Conservation (phyloP, 2,329 filamentous ascomycete genomes). For the Pseudogymnoascus sp. region DNA sequence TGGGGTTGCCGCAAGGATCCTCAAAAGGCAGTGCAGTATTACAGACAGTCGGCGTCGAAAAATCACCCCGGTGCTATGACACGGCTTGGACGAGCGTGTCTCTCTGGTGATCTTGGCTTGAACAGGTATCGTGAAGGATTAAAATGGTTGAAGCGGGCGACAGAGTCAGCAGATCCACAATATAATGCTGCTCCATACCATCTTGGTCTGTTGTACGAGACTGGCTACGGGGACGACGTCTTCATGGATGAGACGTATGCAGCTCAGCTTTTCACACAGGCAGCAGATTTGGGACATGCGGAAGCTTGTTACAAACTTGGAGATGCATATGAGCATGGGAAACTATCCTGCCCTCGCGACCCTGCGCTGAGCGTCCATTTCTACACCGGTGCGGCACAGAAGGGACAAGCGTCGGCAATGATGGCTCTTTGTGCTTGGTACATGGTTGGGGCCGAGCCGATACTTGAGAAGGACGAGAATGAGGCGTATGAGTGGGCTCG, state of each 20-base stretch:
- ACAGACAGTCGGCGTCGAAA: conserved; percentile 83
- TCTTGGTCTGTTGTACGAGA: conserved; percentile 79
- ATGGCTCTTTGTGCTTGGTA: conserved; percentile 99
- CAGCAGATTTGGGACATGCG: conserved; percentile 82
- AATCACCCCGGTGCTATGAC: conserved; percentile 94
- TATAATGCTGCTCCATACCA: conserved; percentile 93
- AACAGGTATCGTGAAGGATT: conserved; percentile 84
- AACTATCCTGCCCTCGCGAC: conserved; percentile 78
- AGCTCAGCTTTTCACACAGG: conserved; percentile 87
- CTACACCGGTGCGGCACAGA: conserved; percentile 86
- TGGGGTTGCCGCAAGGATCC: conserved; percentile 91
- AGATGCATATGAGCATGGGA: conserved; percentile 94
- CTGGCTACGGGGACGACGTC: conserved; percentile 87
- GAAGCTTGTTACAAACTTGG: conserved; percentile 84
- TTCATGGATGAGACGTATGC: conserved; percentile 88
- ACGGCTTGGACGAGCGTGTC: conserved; percentile 80
- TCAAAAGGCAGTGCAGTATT: conserved; percentile 87
- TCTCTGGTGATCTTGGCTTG: conserved; percentile 79
- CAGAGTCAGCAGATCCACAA: conserved; percentile 81
- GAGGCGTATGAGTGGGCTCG: conserved; percentile 96
- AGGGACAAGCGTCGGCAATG: conserved; percentile 80
- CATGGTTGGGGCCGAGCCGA: conserved; percentile 84
- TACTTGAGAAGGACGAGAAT: conserved; percentile 88
- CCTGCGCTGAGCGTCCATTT: conserved; percentile 93
- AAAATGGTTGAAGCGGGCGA: conserved; percentile 91